Percentiles rank a stretch among this genome's conserved stretches.
phyloP scores from a whole-genome alignment of 257 asterid species.

The Cinchona pubescens region DNA sequence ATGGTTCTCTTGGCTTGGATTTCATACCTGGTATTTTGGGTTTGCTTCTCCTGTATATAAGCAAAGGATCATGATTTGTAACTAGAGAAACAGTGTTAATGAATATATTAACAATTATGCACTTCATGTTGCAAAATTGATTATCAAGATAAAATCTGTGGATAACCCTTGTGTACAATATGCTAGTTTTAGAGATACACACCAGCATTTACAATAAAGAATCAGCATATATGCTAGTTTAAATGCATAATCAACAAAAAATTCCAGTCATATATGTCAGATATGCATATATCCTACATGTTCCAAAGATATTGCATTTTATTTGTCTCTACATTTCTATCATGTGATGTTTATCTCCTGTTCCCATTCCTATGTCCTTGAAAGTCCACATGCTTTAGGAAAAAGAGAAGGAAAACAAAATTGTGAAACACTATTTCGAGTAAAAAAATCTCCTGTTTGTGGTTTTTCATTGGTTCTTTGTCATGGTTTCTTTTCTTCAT shows the following conservation, averaged over 20 bases:
- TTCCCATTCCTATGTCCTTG: background rate
- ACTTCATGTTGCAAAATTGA: background rate
- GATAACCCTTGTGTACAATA: background rate
- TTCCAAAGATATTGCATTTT: background rate
- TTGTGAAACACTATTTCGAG: background rate
- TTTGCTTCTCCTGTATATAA: background rate
- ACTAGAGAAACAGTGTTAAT: background rate
- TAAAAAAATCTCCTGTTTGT: background rate
- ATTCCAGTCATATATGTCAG: background rate
- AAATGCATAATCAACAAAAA: background rate
- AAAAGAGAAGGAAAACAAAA: background rate
- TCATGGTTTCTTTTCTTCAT: slow-evolving; percentile 22
- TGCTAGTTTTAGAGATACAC: too few relatives aligned
- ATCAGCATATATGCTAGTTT: too few relatives aligned
- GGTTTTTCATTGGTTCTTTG: slow-evolving; percentile 2
- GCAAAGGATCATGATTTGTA: background rate
- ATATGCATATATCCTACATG: too few relatives aligned
- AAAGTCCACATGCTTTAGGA: background rate
- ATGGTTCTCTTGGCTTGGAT: background rate
- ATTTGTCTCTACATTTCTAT: background rate
- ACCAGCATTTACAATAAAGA: too few relatives aligned
- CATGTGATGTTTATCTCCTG: background rate
- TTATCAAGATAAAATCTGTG: background rate
- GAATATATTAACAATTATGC: background rate
- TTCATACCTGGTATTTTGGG: background rate